Conservation (phyloP, 1,284 basidiomycete genomes). For the Marasmius sp. region DNA sequence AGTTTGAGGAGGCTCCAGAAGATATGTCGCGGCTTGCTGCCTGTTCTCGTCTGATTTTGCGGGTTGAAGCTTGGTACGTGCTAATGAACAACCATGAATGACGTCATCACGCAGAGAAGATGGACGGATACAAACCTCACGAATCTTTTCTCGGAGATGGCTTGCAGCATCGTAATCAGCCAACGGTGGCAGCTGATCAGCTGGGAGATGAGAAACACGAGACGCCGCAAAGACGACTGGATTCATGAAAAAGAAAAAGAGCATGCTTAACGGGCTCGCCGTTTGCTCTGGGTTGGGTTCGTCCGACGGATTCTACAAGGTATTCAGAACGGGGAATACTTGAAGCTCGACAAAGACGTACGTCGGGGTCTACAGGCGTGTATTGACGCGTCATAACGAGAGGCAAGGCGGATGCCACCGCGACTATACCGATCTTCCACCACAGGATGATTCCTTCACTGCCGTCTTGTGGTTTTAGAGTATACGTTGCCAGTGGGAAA, state of each 20-base stretch:
- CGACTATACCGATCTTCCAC: constrained; percentile 22
- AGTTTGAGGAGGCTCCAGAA: constrained; percentile 14
- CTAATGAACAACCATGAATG: constrained; percentile 14
- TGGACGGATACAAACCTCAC: constrained; percentile 32
- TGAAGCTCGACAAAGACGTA: constrained; percentile 9
- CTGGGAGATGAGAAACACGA: constrained; percentile 27
- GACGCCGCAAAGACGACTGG: constrained; percentile 35
- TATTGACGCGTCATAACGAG: constrained; percentile 28
- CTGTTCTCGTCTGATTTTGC: not conserved
- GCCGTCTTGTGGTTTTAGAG: constrained; percentile 19
- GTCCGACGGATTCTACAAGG: constrained; percentile 30
- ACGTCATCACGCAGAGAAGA: constrained; percentile 19
- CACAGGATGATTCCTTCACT: constrained; percentile 24
- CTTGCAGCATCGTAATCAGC: constrained; percentile 45
- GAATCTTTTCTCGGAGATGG: constrained; percentile 23
- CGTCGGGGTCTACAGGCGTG: constrained; percentile 29
- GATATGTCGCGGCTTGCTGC: not conserved
- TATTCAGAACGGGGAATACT: not conserved
- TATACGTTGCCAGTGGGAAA: constrained; percentile 48
- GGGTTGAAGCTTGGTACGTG: not conserved
- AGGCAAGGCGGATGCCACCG: constrained; percentile 24
- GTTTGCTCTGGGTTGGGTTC: constrained; percentile 55
- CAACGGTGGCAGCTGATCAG: constrained; percentile 41
- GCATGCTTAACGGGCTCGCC: constrained; percentile 45
- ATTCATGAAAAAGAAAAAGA: constrained; percentile 51